Percentiles rank a stretch among this genome's conserved stretches.
These are phyloP conservation scores for Phytopythium chamaehyphon DNA, from an alignment of 352 stramenopile species.

Conservation along the genomic window DNA sequence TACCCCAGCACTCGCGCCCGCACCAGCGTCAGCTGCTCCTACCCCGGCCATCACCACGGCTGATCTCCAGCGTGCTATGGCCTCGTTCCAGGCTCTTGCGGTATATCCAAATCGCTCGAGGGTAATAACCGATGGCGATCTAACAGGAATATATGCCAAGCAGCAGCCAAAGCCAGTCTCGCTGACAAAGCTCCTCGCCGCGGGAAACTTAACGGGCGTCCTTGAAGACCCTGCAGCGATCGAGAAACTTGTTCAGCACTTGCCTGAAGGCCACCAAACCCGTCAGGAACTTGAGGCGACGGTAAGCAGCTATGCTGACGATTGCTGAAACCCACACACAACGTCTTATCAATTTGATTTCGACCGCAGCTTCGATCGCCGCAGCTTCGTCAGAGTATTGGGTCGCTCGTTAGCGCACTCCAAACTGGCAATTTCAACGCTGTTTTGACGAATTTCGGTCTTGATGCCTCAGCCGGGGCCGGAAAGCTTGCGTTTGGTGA, in stretches of 20 bases:
- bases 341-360: conserved; percentile 1
- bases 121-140: not conserved
- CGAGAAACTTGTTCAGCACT: conserved; percentile 52
- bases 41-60: conserved; percentile 56
- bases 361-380: conserved; percentile 60
- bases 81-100: conserved; percentile 61
- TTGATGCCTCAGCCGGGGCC: conserved; percentile 74
- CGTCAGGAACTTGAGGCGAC: conserved; percentile 70
- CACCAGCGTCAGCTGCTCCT: conserved; percentile 11
- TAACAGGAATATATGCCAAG: not conserved
- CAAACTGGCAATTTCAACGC: conserved; percentile 90
- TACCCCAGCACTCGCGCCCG: conserved; percentile 8
- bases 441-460: conserved; percentile 88
- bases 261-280: conserved; percentile 81
- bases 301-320: conserved; percentile 24
- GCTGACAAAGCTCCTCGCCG: conserved; percentile 57
- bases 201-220: conserved; percentile 51
- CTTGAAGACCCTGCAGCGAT: conserved; percentile 61
- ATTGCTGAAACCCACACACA: not conserved
- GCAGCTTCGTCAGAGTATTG: conserved; percentile 88
- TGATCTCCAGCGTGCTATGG: conserved; percentile 86
- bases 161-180: conserved; percentile 60
- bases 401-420: conserved; percentile 73
- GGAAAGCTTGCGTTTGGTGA: conserved; percentile 82
- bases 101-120: conserved; percentile 14